Conservation (phyloP, 441 rosid genomes). For the Lagerstroemia fauriei region DNA sequence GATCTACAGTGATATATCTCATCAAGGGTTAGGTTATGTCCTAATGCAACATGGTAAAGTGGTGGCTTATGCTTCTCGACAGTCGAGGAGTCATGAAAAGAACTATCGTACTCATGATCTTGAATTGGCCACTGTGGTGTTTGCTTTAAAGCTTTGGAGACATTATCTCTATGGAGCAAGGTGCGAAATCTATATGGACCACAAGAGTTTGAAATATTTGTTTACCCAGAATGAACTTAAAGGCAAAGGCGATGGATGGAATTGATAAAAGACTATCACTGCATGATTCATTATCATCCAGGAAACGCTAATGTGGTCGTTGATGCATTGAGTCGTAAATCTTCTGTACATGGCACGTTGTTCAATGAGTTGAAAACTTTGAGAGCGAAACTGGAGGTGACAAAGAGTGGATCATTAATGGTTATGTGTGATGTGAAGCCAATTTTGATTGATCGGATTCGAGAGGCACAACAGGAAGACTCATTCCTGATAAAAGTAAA, state of each 20-base stretch:
- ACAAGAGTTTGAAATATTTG: neutral
- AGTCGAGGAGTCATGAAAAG: neutral
- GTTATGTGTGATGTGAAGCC: neutral
- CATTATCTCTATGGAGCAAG: no score
- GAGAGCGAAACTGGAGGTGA: no score
- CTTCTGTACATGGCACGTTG: no score
- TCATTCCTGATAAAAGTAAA: neutral
- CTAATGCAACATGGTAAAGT: neutral
- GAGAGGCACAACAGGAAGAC: neutral
- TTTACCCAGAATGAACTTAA: neutral
- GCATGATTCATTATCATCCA: neutral
- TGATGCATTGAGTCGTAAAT: neutral
- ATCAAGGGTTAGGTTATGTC: neutral
- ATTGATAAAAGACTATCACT: neutral
- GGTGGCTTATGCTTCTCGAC: neutral
- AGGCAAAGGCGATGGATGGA: neutral
- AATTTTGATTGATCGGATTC: neutral
- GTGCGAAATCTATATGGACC: neutral
- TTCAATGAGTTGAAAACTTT: no score
- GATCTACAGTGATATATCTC: neutral
- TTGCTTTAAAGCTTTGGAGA: neutral
- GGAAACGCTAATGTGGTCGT: neutral
- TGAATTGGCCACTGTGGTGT: neutral
- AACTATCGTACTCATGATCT: neutral
- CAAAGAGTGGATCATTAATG: no score